A percentile compares a stretch with the other conserved stretches of the same genome.
These are phyloP conservation scores for Candida saitoana DNA, from an alignment of 805 yeast genomes.

Conservation along the genomic window DNA sequence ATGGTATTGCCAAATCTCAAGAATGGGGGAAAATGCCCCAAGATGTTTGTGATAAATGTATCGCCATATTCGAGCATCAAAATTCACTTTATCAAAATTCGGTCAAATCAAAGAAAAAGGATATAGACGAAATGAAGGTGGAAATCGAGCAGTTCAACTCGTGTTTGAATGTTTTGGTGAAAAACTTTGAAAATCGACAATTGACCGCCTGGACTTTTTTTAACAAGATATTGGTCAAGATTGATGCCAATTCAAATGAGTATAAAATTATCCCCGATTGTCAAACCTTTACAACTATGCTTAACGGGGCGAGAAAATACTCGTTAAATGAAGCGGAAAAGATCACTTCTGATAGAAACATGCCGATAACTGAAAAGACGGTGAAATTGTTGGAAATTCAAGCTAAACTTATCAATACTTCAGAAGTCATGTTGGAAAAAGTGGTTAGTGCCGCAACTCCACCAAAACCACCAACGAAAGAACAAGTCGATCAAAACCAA, in stretches of 20 bases:
- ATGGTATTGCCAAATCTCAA: conserved; percentile 30
- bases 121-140: neutral
- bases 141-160: conserved; percentile 34
- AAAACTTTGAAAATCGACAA: conserved; percentile 30
- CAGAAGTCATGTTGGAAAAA: conserved; percentile 24
- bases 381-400: conserved; percentile 24
- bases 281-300: conserved; percentile 36
- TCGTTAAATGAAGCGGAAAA: conserved; percentile 13
- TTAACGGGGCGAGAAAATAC: conserved; percentile 29
- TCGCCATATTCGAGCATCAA: conserved; percentile 18
- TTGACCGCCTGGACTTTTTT: conserved; percentile 35
- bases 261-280: conserved; percentile 23
- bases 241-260: conserved; percentile 10
- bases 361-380: conserved; percentile 18
- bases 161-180: conserved; percentile 30
- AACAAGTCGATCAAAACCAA: conserved; percentile 19
- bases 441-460: conserved; percentile 28
- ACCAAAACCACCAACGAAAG: conserved; percentile 30
- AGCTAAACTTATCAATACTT: conserved; percentile 22
- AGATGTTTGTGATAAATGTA: conserved; percentile 16
- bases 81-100: conserved; percentile 6
- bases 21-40: conserved; percentile 30
- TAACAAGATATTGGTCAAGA: conserved; percentile 19
- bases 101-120: neutral
- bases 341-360: conserved; percentile 11